Percentiles rank a stretch among this genome's conserved stretches.
Evolutionary conservation across 2,329 filamentous ascomycete species (phyloP).

Genomic region (Sporothrix luriei): DNA sequence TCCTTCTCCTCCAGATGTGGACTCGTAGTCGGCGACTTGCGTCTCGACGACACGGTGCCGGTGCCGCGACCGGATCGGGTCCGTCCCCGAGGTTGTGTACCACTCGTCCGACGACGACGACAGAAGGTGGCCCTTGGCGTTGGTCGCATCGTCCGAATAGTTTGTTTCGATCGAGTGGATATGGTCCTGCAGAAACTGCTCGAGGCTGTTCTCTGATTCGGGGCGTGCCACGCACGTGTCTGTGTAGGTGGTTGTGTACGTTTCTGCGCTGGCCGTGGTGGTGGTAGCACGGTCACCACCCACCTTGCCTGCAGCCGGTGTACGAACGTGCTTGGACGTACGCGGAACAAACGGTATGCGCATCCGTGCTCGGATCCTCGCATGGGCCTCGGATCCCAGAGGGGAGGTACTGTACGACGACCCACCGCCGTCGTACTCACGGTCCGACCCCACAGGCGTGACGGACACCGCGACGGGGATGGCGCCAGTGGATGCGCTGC

Average conservation of each 20-base stretch:
- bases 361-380: background rate
- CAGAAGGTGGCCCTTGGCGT: background rate
- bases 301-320: background rate
- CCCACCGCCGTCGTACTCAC: conserved; percentile 32
- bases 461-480: background rate
- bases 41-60: conserved; percentile 59
- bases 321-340: background rate
- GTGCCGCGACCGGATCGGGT: conserved; percentile 50
- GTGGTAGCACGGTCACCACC: background rate
- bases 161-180: conserved; percentile 15
- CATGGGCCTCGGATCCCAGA: conserved; percentile 24
- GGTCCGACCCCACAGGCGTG: conserved; percentile 11
- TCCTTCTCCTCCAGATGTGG: background rate
- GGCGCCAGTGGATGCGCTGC: background rate
- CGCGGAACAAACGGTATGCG: background rate
- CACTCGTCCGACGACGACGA: conserved; percentile 28
- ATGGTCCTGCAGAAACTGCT: conserved; percentile 19
- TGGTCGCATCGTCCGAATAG: conserved; percentile 1
- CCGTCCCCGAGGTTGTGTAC: conserved; percentile 44
- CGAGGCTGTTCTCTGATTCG: background rate
- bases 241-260: too few relatives aligned
- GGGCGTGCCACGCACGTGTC: too few relatives aligned
- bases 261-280: background rate
- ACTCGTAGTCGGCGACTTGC: background rate
- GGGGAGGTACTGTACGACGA: conserved; percentile 36